These are phyloP conservation scores for Coemansia sp. DNA, from an alignment of 192 early-diverging fungal genomes.

Conservation along the genomic window DNA sequence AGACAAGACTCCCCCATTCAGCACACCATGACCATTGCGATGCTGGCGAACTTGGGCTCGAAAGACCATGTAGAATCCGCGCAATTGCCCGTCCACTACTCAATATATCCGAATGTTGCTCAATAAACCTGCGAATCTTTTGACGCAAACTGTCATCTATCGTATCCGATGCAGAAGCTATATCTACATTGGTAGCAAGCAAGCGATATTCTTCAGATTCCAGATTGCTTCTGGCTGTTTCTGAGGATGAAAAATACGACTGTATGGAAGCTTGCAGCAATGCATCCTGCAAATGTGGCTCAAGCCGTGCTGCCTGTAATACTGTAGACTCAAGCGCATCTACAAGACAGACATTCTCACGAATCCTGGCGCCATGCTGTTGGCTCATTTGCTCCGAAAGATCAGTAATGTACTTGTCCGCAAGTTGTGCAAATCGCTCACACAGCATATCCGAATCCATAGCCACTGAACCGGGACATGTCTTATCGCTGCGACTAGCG, in stretches of 20 bases:
- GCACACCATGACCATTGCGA: constrained; percentile 49
- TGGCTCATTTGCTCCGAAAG: constrained; percentile 18
- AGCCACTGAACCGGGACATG: background rate
- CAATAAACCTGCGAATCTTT: constrained; percentile 26
- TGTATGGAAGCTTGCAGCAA: constrained; percentile 33
- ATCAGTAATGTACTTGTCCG: constrained; percentile 29
- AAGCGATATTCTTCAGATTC: background rate
- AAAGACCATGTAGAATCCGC: constrained; percentile 45
- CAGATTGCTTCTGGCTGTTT: constrained; percentile 4
- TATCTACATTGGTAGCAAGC: background rate
- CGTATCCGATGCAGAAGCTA: background rate
- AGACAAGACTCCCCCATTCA: constrained; percentile 45
- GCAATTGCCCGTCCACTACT: constrained; percentile 43
- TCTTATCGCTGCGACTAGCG: background rate
- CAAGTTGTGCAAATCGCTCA: constrained; percentile 25
- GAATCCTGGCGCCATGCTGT: constrained; percentile 33
- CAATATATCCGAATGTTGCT: constrained; percentile 25
- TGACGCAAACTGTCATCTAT: constrained; percentile 6
- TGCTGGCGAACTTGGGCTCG: constrained; percentile 31
- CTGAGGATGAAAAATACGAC: constrained; percentile 35
- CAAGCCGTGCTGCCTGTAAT: constrained; percentile 11
- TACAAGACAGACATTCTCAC: constrained; percentile 22
- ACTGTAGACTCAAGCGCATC: constrained; percentile 23
- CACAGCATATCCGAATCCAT: constrained; percentile 12
- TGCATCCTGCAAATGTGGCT: background rate